Percentiles rank a stretch among this genome's conserved stretches.
phyloP scores from a whole-genome alignment of 805 yeast genomes.

The Saccharomycopsis fodiens region DNA sequence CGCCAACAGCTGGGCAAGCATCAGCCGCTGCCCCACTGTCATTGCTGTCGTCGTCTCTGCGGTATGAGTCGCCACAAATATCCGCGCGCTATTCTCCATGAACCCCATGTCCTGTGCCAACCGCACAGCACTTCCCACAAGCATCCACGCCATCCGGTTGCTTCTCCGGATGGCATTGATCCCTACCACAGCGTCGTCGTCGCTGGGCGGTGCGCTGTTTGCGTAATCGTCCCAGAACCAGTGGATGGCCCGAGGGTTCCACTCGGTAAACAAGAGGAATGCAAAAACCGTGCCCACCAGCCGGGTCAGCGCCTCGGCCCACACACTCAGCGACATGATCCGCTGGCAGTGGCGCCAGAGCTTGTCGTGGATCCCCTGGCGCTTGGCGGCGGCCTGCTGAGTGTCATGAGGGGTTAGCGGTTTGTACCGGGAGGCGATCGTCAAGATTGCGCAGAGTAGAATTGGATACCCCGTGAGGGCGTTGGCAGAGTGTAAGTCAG shows the following conservation, averaged over 20 bases:
- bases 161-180: constrained; percentile 79
- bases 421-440: constrained; percentile 76
- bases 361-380: constrained; percentile 65
- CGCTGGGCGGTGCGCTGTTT: constrained; percentile 29
- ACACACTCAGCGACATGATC: constrained; percentile 75
- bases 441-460: constrained; percentile 68
- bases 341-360: constrained; percentile 81
- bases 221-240: constrained; percentile 85
- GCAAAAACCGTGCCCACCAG: constrained; percentile 84
- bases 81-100: constrained; percentile 62
- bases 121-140: constrained; percentile 79
- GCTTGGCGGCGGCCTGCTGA: constrained; percentile 26
- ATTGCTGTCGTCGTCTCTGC: constrained; percentile 79
- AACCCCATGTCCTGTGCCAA: constrained; percentile 82
- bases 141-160: constrained; percentile 91
- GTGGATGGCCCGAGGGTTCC: constrained; percentile 95
- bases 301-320: constrained; percentile 90
- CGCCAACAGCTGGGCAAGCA: constrained; percentile 63
- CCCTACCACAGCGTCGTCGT: constrained; percentile 55
- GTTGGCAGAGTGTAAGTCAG: constrained; percentile 57
- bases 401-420: constrained; percentile 37
- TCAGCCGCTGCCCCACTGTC: constrained; percentile 71
- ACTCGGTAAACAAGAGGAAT: constrained; percentile 78
- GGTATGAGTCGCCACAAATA: constrained; percentile 76
- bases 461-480: constrained; percentile 74